Evolutionary conservation across 2,329 filamentous ascomycete genomes (phyloP).

Genomic region (Cladophialophora exuberans): DNA sequence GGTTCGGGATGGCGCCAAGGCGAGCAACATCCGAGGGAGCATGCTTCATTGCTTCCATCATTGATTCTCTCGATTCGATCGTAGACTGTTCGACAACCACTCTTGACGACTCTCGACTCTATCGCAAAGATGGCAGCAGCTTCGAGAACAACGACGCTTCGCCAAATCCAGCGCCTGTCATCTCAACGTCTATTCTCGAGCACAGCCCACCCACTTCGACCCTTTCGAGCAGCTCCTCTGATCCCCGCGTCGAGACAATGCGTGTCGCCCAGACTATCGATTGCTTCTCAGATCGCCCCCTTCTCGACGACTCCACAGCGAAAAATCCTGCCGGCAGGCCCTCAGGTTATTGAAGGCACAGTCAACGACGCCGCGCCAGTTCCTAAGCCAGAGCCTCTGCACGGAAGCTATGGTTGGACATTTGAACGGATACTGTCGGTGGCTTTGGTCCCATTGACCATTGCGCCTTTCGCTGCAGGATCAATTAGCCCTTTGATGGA

Average conservation of each 20-base stretch:
- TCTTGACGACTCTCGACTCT: constrained; percentile 1
- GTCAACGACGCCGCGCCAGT: constrained; percentile 86
- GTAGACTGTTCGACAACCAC: constrained; percentile 6
- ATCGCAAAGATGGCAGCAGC: constrained; percentile 25
- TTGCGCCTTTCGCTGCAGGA: constrained; percentile 90
- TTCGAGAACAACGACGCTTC: constrained; percentile 27
- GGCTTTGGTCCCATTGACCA: constrained; percentile 80
- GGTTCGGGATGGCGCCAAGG: constrained; percentile 13
- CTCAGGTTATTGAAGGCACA: constrained; percentile 75
- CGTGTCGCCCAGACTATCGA: constrained; percentile 17
- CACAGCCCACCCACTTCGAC: constrained; percentile 26
- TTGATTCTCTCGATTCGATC: constrained; percentile 9
- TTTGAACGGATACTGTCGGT: constrained; percentile 83
- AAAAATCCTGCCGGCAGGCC: constrained; percentile 78
- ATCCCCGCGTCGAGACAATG: constrained; percentile 14
- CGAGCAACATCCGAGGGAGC: constrained; percentile 10
- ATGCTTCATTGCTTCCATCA: constrained; percentile 9
- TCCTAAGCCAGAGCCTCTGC: constrained; percentile 70
- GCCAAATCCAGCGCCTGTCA: constrained; percentile 26
- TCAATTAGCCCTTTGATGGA: constrained; percentile 88
- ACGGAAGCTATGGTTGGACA: constrained; percentile 98
- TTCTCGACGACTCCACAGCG: constrained; percentile 84
- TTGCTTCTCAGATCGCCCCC: constrained; percentile 61
- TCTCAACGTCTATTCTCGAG: constrained; percentile 22
- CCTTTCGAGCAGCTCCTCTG: constrained; percentile 26